Conservation (phyloP, 306 rosid species). For the Canavalia ensiformis region DNA sequence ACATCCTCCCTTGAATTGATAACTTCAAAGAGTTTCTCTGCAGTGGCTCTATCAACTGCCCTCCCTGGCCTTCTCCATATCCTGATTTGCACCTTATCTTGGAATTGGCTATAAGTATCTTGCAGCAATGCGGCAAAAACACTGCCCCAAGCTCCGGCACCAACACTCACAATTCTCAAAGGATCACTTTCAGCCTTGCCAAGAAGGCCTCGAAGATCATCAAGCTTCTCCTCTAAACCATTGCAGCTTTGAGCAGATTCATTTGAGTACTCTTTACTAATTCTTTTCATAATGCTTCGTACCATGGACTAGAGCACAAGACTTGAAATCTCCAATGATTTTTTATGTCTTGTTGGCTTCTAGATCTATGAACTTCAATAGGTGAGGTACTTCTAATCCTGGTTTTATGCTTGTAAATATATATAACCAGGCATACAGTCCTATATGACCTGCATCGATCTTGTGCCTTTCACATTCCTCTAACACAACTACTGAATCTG, state of each 20-base stretch:
- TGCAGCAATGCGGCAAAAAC: conserved; percentile 80
- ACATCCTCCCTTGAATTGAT: conserved; percentile 87
- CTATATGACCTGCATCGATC: background rate
- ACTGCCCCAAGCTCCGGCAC: conserved; percentile 97
- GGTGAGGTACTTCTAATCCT: conserved; percentile 20
- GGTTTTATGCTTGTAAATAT: background rate
- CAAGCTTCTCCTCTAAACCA: conserved; percentile 74
- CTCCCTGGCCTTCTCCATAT: conserved; percentile 88
- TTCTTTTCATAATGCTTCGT: conserved; percentile 58
- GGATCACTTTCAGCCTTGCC: conserved; percentile 72
- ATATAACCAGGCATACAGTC: no score
- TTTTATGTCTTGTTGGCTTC: background rate
- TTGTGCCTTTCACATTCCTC: no score
- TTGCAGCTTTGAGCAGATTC: conserved; percentile 61
- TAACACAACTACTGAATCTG: background rate
- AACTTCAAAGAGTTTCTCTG: conserved; percentile 82
- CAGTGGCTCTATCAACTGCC: conserved; percentile 72
- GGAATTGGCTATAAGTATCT: conserved; percentile 77
- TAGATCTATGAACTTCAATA: background rate
- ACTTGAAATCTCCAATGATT: background rate
- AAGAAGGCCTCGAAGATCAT: conserved; percentile 69
- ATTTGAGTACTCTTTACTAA: conserved; percentile 52
- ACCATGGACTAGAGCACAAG: conserved; percentile 47
- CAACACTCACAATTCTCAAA: conserved; percentile 78
- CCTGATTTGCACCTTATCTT: conserved; percentile 78